Conservation (phyloP, 2,329 filamentous ascomycete genomes). For the Verticillium nubilum region DNA sequence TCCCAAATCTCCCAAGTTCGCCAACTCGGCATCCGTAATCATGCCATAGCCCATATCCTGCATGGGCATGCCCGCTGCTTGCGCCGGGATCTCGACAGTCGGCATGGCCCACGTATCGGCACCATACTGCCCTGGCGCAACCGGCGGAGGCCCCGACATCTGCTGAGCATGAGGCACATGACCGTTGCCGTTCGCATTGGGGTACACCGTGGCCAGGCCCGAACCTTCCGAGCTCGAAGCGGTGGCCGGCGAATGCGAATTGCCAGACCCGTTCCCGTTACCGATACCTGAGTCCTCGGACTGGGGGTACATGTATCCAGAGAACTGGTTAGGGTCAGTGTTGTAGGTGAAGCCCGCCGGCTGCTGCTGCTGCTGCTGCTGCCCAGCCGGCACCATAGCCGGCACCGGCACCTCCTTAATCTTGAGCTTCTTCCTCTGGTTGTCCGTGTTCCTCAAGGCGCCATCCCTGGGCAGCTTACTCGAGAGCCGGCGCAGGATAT, state of each 20-base stretch:
- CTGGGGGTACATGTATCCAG: neutral
- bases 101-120: constrained; percentile 1
- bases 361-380: neutral
- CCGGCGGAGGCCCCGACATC: neutral
- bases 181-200: neutral
- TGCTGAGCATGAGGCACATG: neutral
- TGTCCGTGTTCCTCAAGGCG: neutral
- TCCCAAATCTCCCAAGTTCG: constrained; percentile 25
- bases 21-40: constrained; percentile 18
- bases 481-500: constrained; percentile 17
- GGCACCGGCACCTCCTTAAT: constrained; percentile 3
- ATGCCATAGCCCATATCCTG: constrained; percentile 15
- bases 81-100: neutral
- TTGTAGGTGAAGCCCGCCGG: neutral
- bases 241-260: neutral
- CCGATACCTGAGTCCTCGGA: neutral
- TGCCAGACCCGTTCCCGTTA: neutral
- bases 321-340: constrained; percentile 5
- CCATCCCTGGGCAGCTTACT: neutral
- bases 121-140: neutral
- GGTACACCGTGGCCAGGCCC: neutral
- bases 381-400: neutral
- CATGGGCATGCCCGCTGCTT: neutral
- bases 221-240: neutral
- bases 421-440: constrained; percentile 6